Evolutionary conservation across 1,139 yeast genomes (phyloP), one percentile per base, ranked within the genome.

Genomic region (Blastobotrys aristatus): DNA sequence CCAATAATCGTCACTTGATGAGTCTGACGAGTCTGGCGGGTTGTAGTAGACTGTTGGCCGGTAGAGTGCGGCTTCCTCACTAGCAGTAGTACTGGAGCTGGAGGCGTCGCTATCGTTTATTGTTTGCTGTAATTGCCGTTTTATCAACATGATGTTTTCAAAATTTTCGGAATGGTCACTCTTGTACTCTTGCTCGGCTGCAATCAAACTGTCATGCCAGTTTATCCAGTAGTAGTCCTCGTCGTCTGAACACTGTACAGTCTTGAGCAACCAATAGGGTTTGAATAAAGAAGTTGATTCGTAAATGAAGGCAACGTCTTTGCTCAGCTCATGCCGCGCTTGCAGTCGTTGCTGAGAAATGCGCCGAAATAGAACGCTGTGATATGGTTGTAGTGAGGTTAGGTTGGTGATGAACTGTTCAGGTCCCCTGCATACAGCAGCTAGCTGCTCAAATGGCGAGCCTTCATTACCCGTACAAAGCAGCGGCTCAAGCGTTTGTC

Each of bases 201-300:
- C 53, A 5, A 32, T 48, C 26, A 56, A 17, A 11, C 48, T 44
- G 10, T 35, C 31, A 22, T 50, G 46, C 64, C 64, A 61, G 7
- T 55, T 57, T 18, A 55, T 48, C 63, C 63, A 60, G 51, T 60
- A 60, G 44, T 54, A 48, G 43, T 57, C 60, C 29, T 60, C 63
- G 40, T 59, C 60, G 34, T 61, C 64, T 13, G 57, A 45, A 8
- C 18, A 34, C 37, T 55, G 53, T 16, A 61, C 50, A 10, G 57
- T 46, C 26, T 53, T 47, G 30, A 61, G 53, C 34, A 50, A 48
- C 59, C 61, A 56, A 39, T 50, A 49, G 13, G 52, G 57, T 16
- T 26, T 30, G 21, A 43, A 50, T 18, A 58, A 53, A 11, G 61
- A 51, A n/a, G 50, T 43, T 11, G 60, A 57, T 43, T 60, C 64